Conservation (phyloP, 75 land plant genomes). For the Picea glauca region DNA sequence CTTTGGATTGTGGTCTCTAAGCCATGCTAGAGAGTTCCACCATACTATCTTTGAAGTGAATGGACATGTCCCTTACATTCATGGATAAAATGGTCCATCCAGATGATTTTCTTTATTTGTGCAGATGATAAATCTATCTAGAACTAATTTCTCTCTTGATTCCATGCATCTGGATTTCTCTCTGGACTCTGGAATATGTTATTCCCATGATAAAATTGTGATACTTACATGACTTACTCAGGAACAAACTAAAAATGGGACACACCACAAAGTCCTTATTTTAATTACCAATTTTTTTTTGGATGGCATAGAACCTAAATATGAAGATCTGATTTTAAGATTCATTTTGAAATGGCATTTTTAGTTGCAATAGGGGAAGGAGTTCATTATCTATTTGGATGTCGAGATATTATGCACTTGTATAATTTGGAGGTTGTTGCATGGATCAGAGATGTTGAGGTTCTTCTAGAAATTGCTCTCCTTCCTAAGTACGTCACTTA, state of each 20-base stretch:
- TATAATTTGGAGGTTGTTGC: conserved; percentile 43
- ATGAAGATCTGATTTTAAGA: neutral
- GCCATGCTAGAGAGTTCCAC: neutral
- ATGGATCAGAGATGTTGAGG: conserved; percentile 39
- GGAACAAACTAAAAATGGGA: neutral
- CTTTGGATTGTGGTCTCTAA: neutral
- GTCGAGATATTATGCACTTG: conserved; percentile 37
- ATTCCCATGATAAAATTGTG: neutral
- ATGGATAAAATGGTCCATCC: neutral
- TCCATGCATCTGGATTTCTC: neutral
- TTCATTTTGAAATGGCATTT: neutral
- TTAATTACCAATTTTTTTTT: neutral
- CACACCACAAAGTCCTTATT: neutral
- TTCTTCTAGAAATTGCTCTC: conserved; percentile 36
- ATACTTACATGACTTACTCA: neutral
- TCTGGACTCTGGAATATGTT: neutral
- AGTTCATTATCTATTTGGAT: conserved; percentile 27
- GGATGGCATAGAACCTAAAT: neutral
- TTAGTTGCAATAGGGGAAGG: conserved; percentile 54
- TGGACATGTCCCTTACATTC: neutral
- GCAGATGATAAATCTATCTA: neutral
- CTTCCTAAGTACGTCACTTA: conserved; percentile 16
- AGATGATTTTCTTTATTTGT: conserved; percentile 1
- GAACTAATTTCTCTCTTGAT: neutral
- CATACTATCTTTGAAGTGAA: neutral